These are phyloP conservation scores for Pseudocercospora eumusae DNA, from an alignment of 2,329 filamentous ascomycete species.

Conservation along the genomic window DNA sequence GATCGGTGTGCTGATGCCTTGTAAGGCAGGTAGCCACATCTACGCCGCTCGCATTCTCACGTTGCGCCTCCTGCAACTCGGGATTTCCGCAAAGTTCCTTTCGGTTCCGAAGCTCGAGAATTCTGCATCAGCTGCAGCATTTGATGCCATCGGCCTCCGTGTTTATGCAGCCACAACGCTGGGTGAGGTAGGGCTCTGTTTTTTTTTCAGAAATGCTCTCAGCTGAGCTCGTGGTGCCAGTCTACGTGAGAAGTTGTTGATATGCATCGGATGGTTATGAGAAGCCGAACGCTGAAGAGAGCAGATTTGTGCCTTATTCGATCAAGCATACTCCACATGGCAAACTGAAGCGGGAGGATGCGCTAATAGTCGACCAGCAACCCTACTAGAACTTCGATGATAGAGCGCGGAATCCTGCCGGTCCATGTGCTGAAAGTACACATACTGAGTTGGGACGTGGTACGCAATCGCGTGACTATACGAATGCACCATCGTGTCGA, in stretches of 20 bases:
- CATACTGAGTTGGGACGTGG: conserved; percentile 8
- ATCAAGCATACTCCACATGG: conserved; percentile 10
- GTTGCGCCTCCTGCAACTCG: conserved; percentile 12
- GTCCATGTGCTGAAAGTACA: conserved; percentile 9
- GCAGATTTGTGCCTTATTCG: background rate
- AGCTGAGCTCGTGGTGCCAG: conserved; percentile 2
- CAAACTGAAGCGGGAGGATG: conserved; percentile 8
- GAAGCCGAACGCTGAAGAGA: background rate
- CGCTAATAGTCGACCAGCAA: conserved; percentile 5
- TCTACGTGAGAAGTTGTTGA: background rate
- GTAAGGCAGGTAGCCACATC: conserved; percentile 11
- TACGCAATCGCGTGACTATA: background rate
- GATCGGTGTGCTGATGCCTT: background rate
- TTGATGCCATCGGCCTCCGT: background rate
- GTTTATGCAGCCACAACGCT: conserved; percentile 9
- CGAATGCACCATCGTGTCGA: background rate
- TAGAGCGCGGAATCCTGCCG: conserved; percentile 9
- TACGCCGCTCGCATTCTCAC: conserved; percentile 2
- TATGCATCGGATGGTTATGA: conserved; percentile 6
- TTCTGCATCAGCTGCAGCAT: conserved; percentile 9
- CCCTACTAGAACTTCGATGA: conserved; percentile 6
- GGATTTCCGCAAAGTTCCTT: background rate
- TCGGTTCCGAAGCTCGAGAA: conserved; percentile 10
- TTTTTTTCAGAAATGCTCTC: background rate
- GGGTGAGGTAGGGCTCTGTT: conserved; percentile 3